Percentiles rank a stretch among this genome's conserved stretches.
These are phyloP conservation scores for Globomyces pollinis-pini DNA, from an alignment of 192 early-diverging fungal species.

Conservation along the genomic window DNA sequence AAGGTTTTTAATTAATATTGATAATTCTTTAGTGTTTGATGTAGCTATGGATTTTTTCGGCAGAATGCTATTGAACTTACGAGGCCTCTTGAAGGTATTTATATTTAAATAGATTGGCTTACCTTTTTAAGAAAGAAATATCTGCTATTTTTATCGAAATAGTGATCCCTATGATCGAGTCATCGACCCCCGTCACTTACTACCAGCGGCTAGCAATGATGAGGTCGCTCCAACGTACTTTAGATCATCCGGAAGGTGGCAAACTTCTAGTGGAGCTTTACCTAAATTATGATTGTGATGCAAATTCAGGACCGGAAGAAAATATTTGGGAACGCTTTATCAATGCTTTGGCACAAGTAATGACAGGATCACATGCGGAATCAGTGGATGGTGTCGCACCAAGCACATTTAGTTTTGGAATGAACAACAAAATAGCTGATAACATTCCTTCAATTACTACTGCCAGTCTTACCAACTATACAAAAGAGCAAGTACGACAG, in stretches of 20 bases:
- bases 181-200: constrained; percentile 35
- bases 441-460: constrained; percentile 25
- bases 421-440: neutral
- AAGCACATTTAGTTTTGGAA: neutral
- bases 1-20: no score
- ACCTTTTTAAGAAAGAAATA: constrained; percentile 65
- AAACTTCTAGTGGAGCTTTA: constrained; percentile 70
- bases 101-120: no score
- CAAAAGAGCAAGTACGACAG: constrained; percentile 24
- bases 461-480: constrained; percentile 15
- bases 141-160: constrained; percentile 73
- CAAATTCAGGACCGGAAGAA: constrained; percentile 41
- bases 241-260: constrained; percentile 39
- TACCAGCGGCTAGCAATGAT: constrained; percentile 60
- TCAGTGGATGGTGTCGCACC: neutral
- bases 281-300: constrained; percentile 75
- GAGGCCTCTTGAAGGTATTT: constrained; percentile 51
- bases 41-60: constrained; percentile 69
- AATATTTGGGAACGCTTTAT: constrained; percentile 75
- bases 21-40: no score
- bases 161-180: constrained; percentile 66
- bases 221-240: constrained; percentile 49
- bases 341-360: constrained; percentile 48
- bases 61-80: constrained; percentile 50
- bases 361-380: constrained; percentile 17